Conservation (phyloP, 371 early-diverging fungal species). For the Mucor racemosus region DNA sequence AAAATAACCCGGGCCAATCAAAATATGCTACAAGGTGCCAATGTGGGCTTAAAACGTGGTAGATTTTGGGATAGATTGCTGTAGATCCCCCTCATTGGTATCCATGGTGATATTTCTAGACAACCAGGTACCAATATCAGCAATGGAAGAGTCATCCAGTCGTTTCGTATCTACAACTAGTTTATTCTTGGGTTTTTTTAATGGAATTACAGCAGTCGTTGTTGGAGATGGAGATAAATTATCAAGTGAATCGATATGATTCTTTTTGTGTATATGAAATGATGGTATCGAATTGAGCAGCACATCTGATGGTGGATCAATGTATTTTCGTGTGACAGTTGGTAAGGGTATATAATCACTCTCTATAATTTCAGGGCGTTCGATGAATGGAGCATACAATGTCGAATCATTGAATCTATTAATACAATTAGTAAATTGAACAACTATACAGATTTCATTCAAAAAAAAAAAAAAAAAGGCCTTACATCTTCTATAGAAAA, state of each 20-base stretch:
- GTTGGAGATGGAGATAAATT: not conserved
- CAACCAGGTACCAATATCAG: not conserved
- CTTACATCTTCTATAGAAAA: not conserved
- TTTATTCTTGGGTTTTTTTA: not conserved
- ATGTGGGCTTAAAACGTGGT: not conserved
- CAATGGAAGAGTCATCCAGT: not conserved
- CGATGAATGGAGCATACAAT: conserved; percentile 7
- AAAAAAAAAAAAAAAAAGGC: not conserved
- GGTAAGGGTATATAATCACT: conserved; percentile 15
- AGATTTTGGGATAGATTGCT: not conserved
- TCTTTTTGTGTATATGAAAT: not conserved
- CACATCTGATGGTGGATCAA: conserved; percentile 9
- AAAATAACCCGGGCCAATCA: not conserved
- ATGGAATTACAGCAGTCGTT: not conserved
- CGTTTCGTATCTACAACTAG: not conserved
- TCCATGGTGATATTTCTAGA: not conserved
- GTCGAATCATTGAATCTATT: not conserved
- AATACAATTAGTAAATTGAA: not conserved
- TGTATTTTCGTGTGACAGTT: conserved; percentile 18
- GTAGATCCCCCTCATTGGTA: not conserved
- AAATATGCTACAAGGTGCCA: not conserved
- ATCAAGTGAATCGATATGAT: not conserved
- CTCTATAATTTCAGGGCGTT: conserved; percentile 8
- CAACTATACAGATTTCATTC: not conserved
- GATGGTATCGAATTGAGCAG: conserved; percentile 4